Base-by-base conservation (phyloP, 192 early-diverging fungal species). In the Coemansia biformis region DNA sequence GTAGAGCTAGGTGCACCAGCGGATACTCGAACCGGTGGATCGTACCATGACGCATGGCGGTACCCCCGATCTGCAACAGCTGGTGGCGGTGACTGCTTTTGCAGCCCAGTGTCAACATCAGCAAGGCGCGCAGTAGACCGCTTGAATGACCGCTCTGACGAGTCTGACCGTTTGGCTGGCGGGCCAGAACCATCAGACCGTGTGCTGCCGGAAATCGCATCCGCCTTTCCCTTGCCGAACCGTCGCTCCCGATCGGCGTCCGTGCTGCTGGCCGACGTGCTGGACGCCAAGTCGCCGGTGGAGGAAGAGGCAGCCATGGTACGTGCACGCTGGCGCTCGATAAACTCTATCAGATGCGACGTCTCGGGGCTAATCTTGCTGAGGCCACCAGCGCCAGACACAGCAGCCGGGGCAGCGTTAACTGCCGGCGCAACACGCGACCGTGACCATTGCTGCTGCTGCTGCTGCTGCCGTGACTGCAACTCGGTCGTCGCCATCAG, bases 261-360 rank as follows among this genome's bases (percentile, higher is more conserved):
- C 24, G n/a, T 18, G 28, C 6, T 31, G 29, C 14, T 12, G 18
- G 3, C 15, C 11, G 7, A 31, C 5, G 5, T 31, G 30, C 30
- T 31, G 7, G 7, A 8, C 30, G 30, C 30, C 11, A 31, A n/a
- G n/a, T 43, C 11, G 41, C n/a, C n/a, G n/a, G n/a, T n/a, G n/a
- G n/a, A n/a, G n/a, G n/a, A n/a, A n/a, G 16, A 35, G n/a, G 42
- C 22, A 5, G 51, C 51, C 43, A 44, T 38, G 10, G 51, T 36
- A 15, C 51, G 51, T 19, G 51, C 51, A 11, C 70, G 51, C 18
- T 64, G 57, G 9, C 55, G 57, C 28, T 74, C 70, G 13, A 74
- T 74, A 38, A 74, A 74, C 23, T 74, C 70, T 24, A 74, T 74
- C 8, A 74, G 54, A 32, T 74, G 57, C 17, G 70, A 74, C 24